Base-by-base conservation (phyloP, 192 early-diverging fungal species). In the Coemansia sp. region DNA sequence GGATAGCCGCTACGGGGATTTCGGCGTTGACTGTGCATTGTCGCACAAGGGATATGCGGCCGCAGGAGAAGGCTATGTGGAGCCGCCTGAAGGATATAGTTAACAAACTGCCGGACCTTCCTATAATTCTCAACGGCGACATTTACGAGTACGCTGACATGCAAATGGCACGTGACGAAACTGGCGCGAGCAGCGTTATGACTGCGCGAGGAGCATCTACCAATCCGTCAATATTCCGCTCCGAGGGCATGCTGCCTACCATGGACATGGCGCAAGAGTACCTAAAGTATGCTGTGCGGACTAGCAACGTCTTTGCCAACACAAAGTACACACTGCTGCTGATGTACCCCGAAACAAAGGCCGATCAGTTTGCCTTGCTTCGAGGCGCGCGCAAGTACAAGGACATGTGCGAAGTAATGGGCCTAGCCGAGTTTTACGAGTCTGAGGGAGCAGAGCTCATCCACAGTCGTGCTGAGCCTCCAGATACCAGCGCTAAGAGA, bases 81-180 rank as follows among this genome's bases (percentile, higher is more conserved):
- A 88, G 90, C 34, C 81, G 88, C 34, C 88, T 98, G 40, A 83
- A 87, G 60, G 82, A 84, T 38, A 84, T 98, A 18, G 86, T 88
- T 9, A 71, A 91, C 2, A 84, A 88, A 5, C 69, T 95, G 5
- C 86, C 86, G 37, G 84, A 86, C 0, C 86, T 93, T 34, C 92
- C 92, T 11, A 83, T 99, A 34, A 92, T 97, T 60, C 92, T 92
- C 0, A 99, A 99, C 76, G 96, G 96, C 9, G 96, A 99, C 77
- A 73, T 97, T 6, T 91, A 83, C 55, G 65, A 83, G 33, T 84
- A 82, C 35, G 76, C 71, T 2, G 90, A 96, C 66, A 77, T 92
- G 51, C 66, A 79, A 26, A 76, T 74, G 59, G 78, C 91, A 8
- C 87, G 83, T 58, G 79, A 87, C n/a, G 55, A 81, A 0, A 85